Conservation (phyloP, 441 rosid genomes). For the Aquilaria agallochum region DNA sequence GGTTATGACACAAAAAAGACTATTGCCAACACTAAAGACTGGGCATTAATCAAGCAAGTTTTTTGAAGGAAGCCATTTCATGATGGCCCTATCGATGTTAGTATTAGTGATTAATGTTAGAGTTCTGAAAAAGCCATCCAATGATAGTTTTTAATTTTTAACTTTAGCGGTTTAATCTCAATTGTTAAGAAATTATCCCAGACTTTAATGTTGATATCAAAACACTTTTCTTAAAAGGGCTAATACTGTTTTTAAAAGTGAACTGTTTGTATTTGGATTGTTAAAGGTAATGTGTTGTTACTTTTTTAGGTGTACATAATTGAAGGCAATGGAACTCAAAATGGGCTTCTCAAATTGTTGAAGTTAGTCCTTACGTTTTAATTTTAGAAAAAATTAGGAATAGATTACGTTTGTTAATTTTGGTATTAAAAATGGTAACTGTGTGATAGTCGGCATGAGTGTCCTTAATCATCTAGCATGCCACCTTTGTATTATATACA, state of each 20-base stretch:
- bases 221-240: not conserved
- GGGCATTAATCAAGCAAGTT: slow-evolving; percentile 48
- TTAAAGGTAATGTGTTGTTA: not conserved
- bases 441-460: no score
- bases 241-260: not conserved
- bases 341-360: slow-evolving; percentile 42
- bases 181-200: not conserved
- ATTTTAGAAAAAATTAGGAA: not conserved
- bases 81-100: no score
- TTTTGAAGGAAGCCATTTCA: no score
- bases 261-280: not conserved
- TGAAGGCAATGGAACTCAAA: slow-evolving; percentile 64
- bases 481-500: slow-evolving; percentile 7
- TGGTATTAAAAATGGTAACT: not conserved
- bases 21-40: slow-evolving; percentile 59
- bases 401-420: not conserved
- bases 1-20: slow-evolving; percentile 51
- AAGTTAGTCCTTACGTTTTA: slow-evolving; percentile 19
- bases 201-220: not conserved
- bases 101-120: no score
- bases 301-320: slow-evolving; percentile 41
- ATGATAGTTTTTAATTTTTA: no score
- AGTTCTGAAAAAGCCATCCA: no score
- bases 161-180: no score
- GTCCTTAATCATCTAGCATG: not conserved